Evolutionary conservation across 2,329 filamentous ascomycete species (phyloP).

Genomic region (Fusarium concolor): DNA sequence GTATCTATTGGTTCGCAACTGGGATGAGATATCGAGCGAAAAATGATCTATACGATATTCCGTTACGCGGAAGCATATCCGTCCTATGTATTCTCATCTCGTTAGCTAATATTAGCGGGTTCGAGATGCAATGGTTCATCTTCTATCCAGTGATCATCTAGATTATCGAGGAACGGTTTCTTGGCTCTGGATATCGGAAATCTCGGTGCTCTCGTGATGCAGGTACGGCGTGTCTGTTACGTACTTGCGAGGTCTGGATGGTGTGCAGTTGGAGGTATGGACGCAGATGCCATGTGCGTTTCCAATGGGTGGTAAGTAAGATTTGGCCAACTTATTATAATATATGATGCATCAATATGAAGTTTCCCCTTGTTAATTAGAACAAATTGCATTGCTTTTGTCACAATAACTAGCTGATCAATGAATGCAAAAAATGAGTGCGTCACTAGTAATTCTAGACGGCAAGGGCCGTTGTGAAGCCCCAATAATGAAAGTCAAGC

Average conservation of each 20-base stretch:
- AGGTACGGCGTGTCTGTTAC: slow-evolving; percentile 16
- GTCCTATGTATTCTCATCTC: slow-evolving; percentile 14
- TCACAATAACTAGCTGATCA: background rate
- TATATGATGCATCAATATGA: background rate
- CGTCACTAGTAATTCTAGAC: slow-evolving; percentile 31
- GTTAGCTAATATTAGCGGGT: slow-evolving; percentile 5
- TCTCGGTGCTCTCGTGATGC: slow-evolving; percentile 20
- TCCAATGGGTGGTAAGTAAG: background rate
- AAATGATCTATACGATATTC: background rate
- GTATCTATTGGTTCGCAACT: background rate
- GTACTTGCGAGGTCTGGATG: background rate
- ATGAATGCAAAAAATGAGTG: slow-evolving; percentile 14
- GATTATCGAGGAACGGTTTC: slow-evolving; percentile 14
- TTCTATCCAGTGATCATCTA: background rate
- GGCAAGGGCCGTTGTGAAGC: slow-evolving; percentile 7
- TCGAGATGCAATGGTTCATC: slow-evolving; percentile 1
- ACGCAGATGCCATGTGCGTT: background rate
- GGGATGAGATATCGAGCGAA: background rate
- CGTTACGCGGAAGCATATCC: slow-evolving; percentile 12
- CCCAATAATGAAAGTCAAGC: background rate
- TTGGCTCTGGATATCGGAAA: slow-evolving; percentile 14
- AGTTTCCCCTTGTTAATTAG: too few species aligned
- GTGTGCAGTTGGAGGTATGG: background rate
- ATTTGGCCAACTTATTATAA: background rate
- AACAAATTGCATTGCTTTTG: background rate